Percentiles rank a stretch among this genome's conserved stretches.
phyloP scores from a whole-genome alignment of 495 filamentous ascomycete genomes.

The Cetradonia linearis region DNA sequence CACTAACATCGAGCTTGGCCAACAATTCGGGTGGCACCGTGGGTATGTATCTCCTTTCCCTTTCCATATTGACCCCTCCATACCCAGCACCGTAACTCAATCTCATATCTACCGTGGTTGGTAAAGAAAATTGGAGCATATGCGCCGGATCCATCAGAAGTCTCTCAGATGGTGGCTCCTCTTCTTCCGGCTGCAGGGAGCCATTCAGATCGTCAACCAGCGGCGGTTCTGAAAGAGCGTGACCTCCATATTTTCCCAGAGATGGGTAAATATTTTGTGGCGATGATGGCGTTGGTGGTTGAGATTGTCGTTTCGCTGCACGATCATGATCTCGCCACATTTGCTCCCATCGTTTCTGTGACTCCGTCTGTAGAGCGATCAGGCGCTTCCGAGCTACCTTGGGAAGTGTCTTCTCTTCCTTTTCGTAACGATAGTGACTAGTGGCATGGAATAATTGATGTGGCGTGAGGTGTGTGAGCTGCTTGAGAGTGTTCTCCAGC shows the following conservation, averaged over 20 bases:
- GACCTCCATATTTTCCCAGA: constrained; percentile 16
- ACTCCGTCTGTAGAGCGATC: constrained; percentile 64
- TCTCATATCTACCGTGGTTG: constrained; percentile 95
- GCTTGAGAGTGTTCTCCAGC: constrained; percentile 68
- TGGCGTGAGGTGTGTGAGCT: constrained; percentile 72
- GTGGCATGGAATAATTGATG: constrained; percentile 88
- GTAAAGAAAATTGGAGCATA: constrained; percentile 88
- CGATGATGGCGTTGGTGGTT: constrained; percentile 23
- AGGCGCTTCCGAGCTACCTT: constrained; percentile 83
- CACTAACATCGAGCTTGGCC: constrained; percentile 66
- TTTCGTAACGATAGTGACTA: constrained; percentile 87
- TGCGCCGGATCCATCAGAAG: constrained; percentile 79
- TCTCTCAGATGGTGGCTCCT: constrained; percentile 36
- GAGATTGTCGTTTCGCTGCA: constrained; percentile 15
- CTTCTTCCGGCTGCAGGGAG: constrained; percentile 16
- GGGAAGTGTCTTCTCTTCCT: constrained; percentile 83
- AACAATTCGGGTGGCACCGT: constrained; percentile 91
- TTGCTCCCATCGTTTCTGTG: constrained; percentile 44
- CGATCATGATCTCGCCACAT: constrained; percentile 23
- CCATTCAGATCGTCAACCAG: constrained; percentile 8
- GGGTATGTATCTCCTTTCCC: constrained; percentile 92
- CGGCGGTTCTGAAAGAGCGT: constrained; percentile 15
- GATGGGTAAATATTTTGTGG: constrained; percentile 11
- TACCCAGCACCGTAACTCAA: constrained; percentile 91
- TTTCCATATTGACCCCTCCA: constrained; percentile 81